These are phyloP conservation scores for Dothideomycetidae sp. DNA, from an alignment of 2,329 filamentous ascomycete genomes.

Conservation along the genomic window DNA sequence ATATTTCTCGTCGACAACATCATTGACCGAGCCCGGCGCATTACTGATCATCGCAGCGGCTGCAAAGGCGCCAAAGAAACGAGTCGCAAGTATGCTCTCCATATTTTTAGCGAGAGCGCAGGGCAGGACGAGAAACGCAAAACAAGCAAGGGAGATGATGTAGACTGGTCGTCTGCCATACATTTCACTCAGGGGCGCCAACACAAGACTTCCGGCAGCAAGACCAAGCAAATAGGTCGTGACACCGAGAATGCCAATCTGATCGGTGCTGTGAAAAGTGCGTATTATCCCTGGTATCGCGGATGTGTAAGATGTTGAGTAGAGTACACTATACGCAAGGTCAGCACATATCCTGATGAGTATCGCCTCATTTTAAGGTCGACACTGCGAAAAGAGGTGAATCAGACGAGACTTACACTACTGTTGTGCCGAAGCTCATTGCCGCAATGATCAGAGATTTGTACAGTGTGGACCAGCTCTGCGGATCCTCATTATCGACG, in stretches of 20 bases:
- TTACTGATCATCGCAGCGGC: constrained; percentile 73
- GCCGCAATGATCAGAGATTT: constrained; percentile 41
- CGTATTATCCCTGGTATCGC: constrained; percentile 53
- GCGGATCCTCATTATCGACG: constrained; percentile 51
- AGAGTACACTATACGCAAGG: too few relatives aligned
- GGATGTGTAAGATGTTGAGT: constrained; percentile 66
- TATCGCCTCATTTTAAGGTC: too few relatives aligned
- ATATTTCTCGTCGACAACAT: constrained; percentile 68
- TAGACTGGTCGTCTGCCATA: constrained; percentile 56
- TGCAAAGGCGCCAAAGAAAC: constrained; percentile 61
- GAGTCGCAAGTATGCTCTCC: constrained; percentile 51
- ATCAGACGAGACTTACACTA: constrained; percentile 14
- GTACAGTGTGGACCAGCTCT: constrained; percentile 50
- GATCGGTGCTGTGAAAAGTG: constrained; percentile 49
- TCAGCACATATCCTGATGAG: too few relatives aligned
- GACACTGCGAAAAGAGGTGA: too few relatives aligned
- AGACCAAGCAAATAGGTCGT: constrained; percentile 68
- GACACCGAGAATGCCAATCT: constrained; percentile 57
- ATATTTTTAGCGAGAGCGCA: constrained; percentile 56
- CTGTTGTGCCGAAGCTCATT: constrained; percentile 43
- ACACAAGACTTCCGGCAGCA: constrained; percentile 54
- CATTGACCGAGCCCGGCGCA: constrained; percentile 66
- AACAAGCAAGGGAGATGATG: constrained; percentile 47
- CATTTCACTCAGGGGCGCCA: constrained; percentile 61
- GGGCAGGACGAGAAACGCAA: constrained; percentile 56